Evolutionary conservation across 1,139 yeast species (phyloP), one percentile per base, ranked within the genome.

Genomic region (Diutina mesorugosa): DNA sequence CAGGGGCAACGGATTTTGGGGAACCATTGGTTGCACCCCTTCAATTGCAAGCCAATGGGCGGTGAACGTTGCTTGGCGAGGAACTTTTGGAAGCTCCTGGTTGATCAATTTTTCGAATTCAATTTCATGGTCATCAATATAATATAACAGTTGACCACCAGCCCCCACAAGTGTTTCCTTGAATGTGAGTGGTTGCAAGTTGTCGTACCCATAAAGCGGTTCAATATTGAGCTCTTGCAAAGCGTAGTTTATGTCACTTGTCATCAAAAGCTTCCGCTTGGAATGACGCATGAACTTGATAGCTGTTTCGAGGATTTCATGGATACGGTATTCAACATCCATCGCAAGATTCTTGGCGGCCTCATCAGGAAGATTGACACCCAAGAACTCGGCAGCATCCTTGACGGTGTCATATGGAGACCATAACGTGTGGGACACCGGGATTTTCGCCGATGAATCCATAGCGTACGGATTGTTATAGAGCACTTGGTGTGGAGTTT

Each of bases 31-130:
- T 67, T 95, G 99, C 4, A 95, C 97, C 57, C 99, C 99, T 71
- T 95, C 99, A 58, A 95, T 89, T 0, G 99, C 98, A 50, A 95
- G 77, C 99, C 99, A 95, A 69, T 95, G 99, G 1, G 98, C 97
- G 0, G 98, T 90, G 67, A 88, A 91, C 0, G 96, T 85, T 1
- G 96, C 85, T 59, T 87, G 85, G 59, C 98, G 79, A 3, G 99
- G 99, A 2, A 95, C 96, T 65, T 87, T 89, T 6, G 99, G 99
- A 60, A 95, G 75, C 48, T 97, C 97, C 67, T 88, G 95, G 67
- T 93, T 91, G 63, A 95, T 88, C 60, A 95, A 77, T 66, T 90
- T 90, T 67, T 95, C 99, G 68, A 93, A 89, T 66, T 95, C 99
- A 51, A 93, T 84, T 67, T 91, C 98, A 62, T 84, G 87, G 61